Conservation (phyloP, 2,329 filamentous ascomycete genomes). For the Xylariaceae sp. region DNA sequence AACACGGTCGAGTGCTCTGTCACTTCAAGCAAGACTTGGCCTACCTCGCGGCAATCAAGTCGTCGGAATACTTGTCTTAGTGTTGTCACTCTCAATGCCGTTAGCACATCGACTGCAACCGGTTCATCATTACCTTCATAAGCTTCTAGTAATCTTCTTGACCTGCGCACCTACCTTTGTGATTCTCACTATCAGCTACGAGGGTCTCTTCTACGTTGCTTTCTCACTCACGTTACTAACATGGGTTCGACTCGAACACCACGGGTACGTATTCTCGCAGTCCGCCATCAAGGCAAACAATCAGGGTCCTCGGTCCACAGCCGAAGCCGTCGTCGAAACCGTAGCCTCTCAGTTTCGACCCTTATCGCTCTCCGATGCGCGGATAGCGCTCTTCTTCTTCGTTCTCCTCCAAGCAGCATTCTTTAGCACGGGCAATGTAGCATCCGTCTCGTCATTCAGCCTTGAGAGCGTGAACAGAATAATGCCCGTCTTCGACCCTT, state of each 20-base stretch:
- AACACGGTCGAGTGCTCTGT: constrained; percentile 79
- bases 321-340: constrained; percentile 14
- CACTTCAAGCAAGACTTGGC: constrained; percentile 78
- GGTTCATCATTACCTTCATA: constrained; percentile 85
- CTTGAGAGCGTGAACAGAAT: constrained; percentile 85
- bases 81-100: constrained; percentile 76
- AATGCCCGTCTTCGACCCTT: constrained; percentile 88
- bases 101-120: constrained; percentile 76
- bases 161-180: constrained; percentile 92
- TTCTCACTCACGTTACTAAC: constrained; percentile 79
- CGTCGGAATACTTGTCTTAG: constrained; percentile 75
- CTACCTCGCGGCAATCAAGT: constrained; percentile 84
- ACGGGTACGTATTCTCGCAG: constrained; percentile 52
- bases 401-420: constrained; percentile 92
- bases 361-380: constrained; percentile 75
- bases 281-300: constrained; percentile 16
- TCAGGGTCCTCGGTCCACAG: constrained; percentile 14
- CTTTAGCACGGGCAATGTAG: constrained; percentile 95
- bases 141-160: constrained; percentile 83
- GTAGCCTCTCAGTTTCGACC: constrained; percentile 50
- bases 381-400: constrained; percentile 91
- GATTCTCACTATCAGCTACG: constrained; percentile 94
- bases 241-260: constrained; percentile 91
- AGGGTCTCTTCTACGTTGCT: constrained; percentile 90
- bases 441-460: constrained; percentile 88